Base-by-base conservation (phyloP, 768 basidiomycete genomes). In the Boletellus sp. region DNA sequence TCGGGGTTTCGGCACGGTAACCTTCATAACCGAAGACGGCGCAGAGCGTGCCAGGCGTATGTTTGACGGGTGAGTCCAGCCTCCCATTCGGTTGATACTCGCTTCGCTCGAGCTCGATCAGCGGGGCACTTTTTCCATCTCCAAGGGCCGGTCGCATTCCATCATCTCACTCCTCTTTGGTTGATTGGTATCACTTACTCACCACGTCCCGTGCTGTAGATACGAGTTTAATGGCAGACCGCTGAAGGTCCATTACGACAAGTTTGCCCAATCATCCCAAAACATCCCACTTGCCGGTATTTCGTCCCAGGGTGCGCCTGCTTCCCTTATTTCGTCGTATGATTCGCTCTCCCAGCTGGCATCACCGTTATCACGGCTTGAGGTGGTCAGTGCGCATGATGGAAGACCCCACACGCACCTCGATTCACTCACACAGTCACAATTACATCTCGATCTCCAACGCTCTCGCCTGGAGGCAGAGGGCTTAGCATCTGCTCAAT, bases 241-340 rank as follows among this genome's bases (percentile, higher is more conserved):
- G 9, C 77, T 97, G 36, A 94, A 94, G 63, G 95, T 97, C 11
- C 89, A 93, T 64, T 89, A 85, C 62, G 95, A 98, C 75, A 89
- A 87, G 66, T 92, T 84, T 64, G 74, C 80, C 2, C 79, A 70
- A 20, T 65, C 64, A 6, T 59, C 62, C 12, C 67, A 65, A 38
- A 62, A 59, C 3, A 53, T 59, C 15, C 55, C 69, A 4, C 50
- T 58, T 33, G 47, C 58, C 44, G 62, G 59, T 51, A 57, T 51
- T 56, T 61, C 53, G 20, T 49, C 61, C 31, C 64, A 64, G 36
- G 20, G 38, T 10, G 12, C 34, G 17, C 39, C 55, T 10, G 13
- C 39, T 11, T 51, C 65, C 15, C 40, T 61, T 33, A 37, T 63
- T 16, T 28, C 54, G 4, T 31, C 58, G 7, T 58, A 61, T 37